Base-by-base conservation (phyloP, 495 filamentous ascomycete genomes). In the Collariella sp. region DNA sequence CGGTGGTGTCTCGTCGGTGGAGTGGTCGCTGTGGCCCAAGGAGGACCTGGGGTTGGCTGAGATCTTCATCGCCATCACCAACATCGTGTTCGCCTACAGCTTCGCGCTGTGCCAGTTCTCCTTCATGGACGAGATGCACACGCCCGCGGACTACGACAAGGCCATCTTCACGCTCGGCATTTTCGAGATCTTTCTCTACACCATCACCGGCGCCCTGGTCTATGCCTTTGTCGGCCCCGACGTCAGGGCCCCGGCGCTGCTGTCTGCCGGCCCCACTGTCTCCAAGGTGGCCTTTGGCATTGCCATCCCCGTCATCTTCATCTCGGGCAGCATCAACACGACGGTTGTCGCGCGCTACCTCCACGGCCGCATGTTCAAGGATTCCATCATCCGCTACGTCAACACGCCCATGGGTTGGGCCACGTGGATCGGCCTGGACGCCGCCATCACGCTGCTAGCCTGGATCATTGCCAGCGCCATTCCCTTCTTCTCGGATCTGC, bases 271-370 rank as follows among this genome's bases (percentile, higher is more conserved):
- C 11, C 69, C 72, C 1, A 24, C 79, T 0, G 64, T 91, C 15
- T 77, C 79, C 53, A 89, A 87, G 67, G 67, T 90, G 35, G 85
- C 87, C 3, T 95, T 86, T 61, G 88, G 88, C 16, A 74, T 94
- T 54, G 88, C 87, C 29, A 74, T 88, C 15, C 89, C 89, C 50
- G 86, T 91, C 34, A 85, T 91, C 65, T 84, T 88, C 67, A 86
- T 66, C 76, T 79, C 77, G 22, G 81, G 81, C 12, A 79, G 75
- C 49, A 83, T 83, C 71, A 82, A 82, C 70, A 78, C 76, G 29
- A 76, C 74, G 1, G 79, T 83, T 23, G 58, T 77, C 54, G 54
- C 58, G 41, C 85, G 85, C 54, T 87, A 85, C 61, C 72, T 90
- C 55, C 85, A 84, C 60, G 72, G 82, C 13, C 78, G 83, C 20